phyloP scores from a whole-genome alignment of 164 flowering plant species.

The Macadamia tetraphylla region DNA sequence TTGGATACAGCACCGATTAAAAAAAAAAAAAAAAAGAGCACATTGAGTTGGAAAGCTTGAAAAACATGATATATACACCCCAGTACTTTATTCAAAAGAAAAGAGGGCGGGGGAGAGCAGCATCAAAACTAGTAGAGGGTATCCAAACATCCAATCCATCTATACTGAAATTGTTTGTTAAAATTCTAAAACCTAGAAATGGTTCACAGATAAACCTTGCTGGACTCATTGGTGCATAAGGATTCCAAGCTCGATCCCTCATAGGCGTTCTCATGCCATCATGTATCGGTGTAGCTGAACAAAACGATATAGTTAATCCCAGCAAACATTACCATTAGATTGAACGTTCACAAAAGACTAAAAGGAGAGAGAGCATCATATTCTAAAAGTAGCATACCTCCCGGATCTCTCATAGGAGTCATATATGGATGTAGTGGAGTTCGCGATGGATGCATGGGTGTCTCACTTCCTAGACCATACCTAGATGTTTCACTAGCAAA shows the following conservation, averaged over 20 bases:
- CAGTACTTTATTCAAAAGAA: too few relatives aligned
- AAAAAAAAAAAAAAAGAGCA: too few relatives aligned
- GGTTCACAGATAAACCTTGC: conserved; percentile 46
- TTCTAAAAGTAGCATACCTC: conserved; percentile 39
- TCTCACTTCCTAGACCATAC: conserved; percentile 85
- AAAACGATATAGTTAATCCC: not conserved
- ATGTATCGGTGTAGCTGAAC: conserved; percentile 87
- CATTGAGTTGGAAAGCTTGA: too few relatives aligned
- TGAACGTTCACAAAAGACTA: not conserved
- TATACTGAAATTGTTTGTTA: not conserved
- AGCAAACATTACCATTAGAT: not conserved
- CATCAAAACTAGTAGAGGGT: too few relatives aligned
- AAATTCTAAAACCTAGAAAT: not conserved
- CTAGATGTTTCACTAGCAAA: conserved; percentile 50
- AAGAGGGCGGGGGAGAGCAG: too few relatives aligned
- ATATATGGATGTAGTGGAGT: conserved; percentile 88
- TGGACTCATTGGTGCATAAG: conserved; percentile 93
- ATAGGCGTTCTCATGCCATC: conserved; percentile 99
- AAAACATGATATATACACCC: too few relatives aligned
- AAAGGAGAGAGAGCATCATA: not conserved
- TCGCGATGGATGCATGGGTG: conserved; percentile 95
- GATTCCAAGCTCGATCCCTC: conserved; percentile 99
- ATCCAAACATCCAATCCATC: not conserved
- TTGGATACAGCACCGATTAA: too few relatives aligned
- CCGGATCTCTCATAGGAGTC: conserved; percentile 96